Evolutionary conservation across 2,329 filamentous ascomycete species (phyloP), one percentile per base, ranked within the genome.

Genomic region (Stagonosporopsis tanaceti): DNA sequence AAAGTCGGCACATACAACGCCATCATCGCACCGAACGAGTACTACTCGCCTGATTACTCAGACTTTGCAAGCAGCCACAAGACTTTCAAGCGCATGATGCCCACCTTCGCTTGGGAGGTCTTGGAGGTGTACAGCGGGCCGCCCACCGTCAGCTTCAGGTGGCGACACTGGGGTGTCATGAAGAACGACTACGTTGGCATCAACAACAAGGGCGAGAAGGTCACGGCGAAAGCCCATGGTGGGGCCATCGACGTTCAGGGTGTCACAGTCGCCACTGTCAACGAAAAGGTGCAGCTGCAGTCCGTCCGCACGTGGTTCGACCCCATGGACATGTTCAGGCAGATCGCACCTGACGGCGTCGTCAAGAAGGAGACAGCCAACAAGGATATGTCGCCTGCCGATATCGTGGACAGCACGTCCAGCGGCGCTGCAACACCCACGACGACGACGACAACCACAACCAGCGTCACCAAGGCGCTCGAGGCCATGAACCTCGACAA

Each of bases 81-180:
- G 79, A 86, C 85, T 0, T 90, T 90, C 74, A 89, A 89, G 78
- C 79, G 86, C 50, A 89, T 89, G 87, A 90, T 90, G 87, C 87
- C 87, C 0, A 86, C 82, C 0, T 90, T 90, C 72, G 87, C 87
- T 0, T 90, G 87, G 87, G 88, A 90, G 75, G 87, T 90, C 1
- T 70, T 88, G 15, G 87, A 89, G 71, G 86, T 90, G 2, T 89
- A 88, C 69, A 85, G 83, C 59, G 87, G 85, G 0, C 87, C 87
- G 24, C 87, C 87, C 2, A 78, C 79, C 12, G 86, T 89, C 20
- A 34, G 79, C 2, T 89, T 89, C 72, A 81, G 84, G 64, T 90
- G 87, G 87, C 79, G 87, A 5, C 88, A 90, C 71, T 90, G 87
- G 87, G 87, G 87, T 0, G 73, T 77, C 4, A 89, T 90, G 84